Percentiles rank a stretch among this genome's conserved stretches.
Evolutionary conservation across 495 filamentous ascomycete genomes (phyloP).

Genomic region (Penicillium canariense): DNA sequence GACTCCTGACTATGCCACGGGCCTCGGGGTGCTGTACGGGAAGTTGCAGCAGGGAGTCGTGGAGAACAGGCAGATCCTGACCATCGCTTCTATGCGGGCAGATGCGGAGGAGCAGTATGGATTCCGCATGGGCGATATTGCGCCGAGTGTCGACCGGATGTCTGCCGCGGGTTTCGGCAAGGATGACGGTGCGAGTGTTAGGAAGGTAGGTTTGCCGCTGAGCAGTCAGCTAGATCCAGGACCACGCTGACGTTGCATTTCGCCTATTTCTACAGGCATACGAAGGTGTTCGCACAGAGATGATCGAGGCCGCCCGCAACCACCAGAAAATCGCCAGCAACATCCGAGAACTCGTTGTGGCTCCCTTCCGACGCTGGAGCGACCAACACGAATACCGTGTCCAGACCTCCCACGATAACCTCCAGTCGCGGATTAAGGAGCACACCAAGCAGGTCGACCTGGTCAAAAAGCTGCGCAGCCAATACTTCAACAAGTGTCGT

Average conservation of each 20-base stretch:
- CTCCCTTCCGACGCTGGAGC: slow-evolving; percentile 92
- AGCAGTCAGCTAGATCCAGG: not conserved
- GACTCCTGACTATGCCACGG: slow-evolving; percentile 90
- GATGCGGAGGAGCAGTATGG: slow-evolving; percentile 94
- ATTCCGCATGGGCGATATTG: slow-evolving; percentile 74
- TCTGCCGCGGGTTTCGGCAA: slow-evolving; percentile 74
- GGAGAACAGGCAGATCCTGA: slow-evolving; percentile 92
- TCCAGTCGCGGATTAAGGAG: slow-evolving; percentile 82
- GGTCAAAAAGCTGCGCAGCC: slow-evolving; percentile 87
- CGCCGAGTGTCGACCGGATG: slow-evolving; percentile 76
- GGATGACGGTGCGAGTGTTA: slow-evolving; percentile 94
- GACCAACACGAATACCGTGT: slow-evolving; percentile 89
- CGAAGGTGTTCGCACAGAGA: slow-evolving; percentile 90
- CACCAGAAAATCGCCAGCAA: slow-evolving; percentile 95
- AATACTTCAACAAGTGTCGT: slow-evolving; percentile 98
- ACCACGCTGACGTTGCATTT: slow-evolving; percentile 2
- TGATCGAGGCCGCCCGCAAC: slow-evolving; percentile 85
- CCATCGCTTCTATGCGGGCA: slow-evolving; percentile 88
- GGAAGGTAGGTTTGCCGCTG: slow-evolving; percentile 61
- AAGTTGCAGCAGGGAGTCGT: slow-evolving; percentile 95
- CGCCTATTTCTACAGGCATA: slow-evolving; percentile 63
- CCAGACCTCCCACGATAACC: slow-evolving; percentile 88
- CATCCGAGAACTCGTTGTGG: slow-evolving; percentile 91
- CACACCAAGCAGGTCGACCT: slow-evolving; percentile 88
- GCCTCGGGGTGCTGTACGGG: slow-evolving; percentile 90